Conservation (phyloP, 345 rosid species). For the Gossypium anomalum region DNA sequence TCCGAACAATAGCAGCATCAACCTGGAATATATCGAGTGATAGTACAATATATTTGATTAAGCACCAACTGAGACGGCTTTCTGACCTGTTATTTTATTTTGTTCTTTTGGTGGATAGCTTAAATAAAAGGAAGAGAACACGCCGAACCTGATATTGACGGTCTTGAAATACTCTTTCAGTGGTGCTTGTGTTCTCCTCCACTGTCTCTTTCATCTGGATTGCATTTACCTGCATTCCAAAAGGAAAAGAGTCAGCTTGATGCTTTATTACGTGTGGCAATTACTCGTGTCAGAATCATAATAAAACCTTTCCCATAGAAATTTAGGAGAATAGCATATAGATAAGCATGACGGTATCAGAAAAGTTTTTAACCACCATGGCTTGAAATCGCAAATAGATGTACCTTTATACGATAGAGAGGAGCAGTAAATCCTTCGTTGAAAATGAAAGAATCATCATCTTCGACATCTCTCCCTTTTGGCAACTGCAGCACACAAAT, state of each 20-base stretch:
- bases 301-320: neutral
- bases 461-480: conserved; percentile 92
- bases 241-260: neutral
- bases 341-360: neutral
- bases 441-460: conserved; percentile 76
- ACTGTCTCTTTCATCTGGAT: conserved; percentile 99
- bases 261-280: neutral
- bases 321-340: neutral
- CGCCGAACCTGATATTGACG: conserved; percentile 89
- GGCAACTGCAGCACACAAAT: conserved; percentile 50
- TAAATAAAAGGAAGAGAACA: neutral
- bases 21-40: conserved; percentile 39
- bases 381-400: neutral
- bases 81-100: neutral
- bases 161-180: conserved; percentile 96
- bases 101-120: neutral
- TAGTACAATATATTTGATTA: neutral
- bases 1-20: conserved; percentile 97
- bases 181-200: conserved; percentile 95
- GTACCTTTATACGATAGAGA: conserved; percentile 84
- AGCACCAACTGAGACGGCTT: neutral
- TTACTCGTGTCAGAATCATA: neutral
- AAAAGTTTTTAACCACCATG: neutral
- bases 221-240: conserved; percentile 77
- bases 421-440: conserved; percentile 78